Percentiles rank a stretch among this genome's conserved stretches.
phyloP scores from a whole-genome alignment of 2,329 filamentous ascomycete genomes.

The Lanzia echinophila region DNA sequence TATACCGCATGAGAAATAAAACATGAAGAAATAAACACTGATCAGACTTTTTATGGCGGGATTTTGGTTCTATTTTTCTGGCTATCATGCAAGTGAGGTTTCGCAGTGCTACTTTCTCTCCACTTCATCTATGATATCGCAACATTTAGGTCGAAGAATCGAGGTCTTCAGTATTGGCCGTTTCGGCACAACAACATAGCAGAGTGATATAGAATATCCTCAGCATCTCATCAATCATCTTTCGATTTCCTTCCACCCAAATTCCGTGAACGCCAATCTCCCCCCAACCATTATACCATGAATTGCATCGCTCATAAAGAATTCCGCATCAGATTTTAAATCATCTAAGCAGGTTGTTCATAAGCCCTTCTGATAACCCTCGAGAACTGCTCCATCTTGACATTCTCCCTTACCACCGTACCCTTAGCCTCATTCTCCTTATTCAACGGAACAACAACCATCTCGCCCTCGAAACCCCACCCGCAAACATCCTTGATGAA shows the following conservation, averaged over 20 bases:
- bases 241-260: background rate
- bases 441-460: slow-evolving; percentile 78
- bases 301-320: slow-evolving; percentile 14
- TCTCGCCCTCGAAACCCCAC: slow-evolving; percentile 64
- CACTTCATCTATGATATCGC: background rate
- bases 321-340: background rate
- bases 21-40: background rate
- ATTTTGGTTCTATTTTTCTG: background rate
- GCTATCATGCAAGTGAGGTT: background rate
- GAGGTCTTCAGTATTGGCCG: background rate
- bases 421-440: slow-evolving; percentile 97
- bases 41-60: background rate
- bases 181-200: background rate
- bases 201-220: background rate
- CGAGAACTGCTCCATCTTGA: slow-evolving; percentile 81
- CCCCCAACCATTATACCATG: slow-evolving; percentile 16
- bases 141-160: no score
- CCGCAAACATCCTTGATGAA: slow-evolving; percentile 81
- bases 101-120: background rate
- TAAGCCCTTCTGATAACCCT: slow-evolving; percentile 77
- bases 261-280: slow-evolving; percentile 20
- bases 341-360: slow-evolving; percentile 63
- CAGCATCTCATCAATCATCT: background rate
- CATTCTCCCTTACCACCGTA: slow-evolving; percentile 89
- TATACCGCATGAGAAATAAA: background rate